Conservation (phyloP, 805 yeast genomes). For the Candida loeiensis region DNA sequence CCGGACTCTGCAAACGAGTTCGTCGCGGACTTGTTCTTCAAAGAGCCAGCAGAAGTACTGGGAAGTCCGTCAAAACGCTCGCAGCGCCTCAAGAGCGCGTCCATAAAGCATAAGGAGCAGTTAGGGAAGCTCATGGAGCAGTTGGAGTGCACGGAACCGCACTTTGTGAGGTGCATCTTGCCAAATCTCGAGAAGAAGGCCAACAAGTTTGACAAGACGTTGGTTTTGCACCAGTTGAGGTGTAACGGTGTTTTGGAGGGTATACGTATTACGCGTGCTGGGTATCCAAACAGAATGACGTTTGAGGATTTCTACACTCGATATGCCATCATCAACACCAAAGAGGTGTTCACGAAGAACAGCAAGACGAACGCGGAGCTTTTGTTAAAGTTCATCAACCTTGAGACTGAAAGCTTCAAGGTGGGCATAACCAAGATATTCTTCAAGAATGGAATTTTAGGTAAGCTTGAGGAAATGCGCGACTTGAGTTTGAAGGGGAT, state of each 20-base stretch:
- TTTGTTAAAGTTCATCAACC: conserved; percentile 56
- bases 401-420: conserved; percentile 59
- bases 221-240: conserved; percentile 84
- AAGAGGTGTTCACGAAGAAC: conserved; percentile 42
- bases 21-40: conserved; percentile 50
- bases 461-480: conserved; percentile 72
- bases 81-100: conserved; percentile 55
- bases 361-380: conserved; percentile 67
- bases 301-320: conserved; percentile 76
- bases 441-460: conserved; percentile 73
- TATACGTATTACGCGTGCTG: conserved; percentile 93
- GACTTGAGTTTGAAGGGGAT: conserved; percentile 58
- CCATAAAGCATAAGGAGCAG: conserved; percentile 87
- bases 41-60: not conserved
- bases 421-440: conserved; percentile 72
- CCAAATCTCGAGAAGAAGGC: conserved; percentile 81
- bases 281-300: conserved; percentile 88
- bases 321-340: conserved; percentile 64
- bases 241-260: conserved; percentile 99
- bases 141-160: conserved; percentile 81
- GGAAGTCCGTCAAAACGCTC: conserved; percentile 24
- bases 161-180: conserved; percentile 91
- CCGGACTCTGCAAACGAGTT: conserved; percentile 55
- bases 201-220: conserved; percentile 61
- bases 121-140: conserved; percentile 67